A percentile compares a stretch with the other conserved stretches of the same genome.
These are phyloP conservation scores for Macrophomina tecta DNA, from an alignment of 2,329 filamentous ascomycete genomes.

Conservation along the genomic window DNA sequence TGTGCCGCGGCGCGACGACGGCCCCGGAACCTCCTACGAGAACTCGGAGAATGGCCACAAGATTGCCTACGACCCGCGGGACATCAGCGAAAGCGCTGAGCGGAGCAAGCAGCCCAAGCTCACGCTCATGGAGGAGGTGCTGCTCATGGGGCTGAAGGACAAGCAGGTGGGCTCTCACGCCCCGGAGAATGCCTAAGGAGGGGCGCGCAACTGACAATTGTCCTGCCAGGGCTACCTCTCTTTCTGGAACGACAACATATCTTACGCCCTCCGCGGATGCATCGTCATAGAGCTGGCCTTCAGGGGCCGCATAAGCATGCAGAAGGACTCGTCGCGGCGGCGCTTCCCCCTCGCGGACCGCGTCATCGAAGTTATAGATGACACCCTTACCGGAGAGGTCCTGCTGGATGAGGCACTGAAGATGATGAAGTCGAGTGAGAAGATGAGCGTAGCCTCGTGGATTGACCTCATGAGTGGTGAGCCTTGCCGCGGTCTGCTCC, in stretches of 20 bases:
- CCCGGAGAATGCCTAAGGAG: constrained; percentile 16
- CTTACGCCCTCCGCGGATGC: constrained; percentile 94
- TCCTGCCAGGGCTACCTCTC: constrained; percentile 83
- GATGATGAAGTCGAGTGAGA: constrained; percentile 99
- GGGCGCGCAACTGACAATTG: constrained; percentile 30
- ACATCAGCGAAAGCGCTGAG: constrained; percentile 96
- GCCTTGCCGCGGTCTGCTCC: constrained; percentile 35
- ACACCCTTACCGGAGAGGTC: constrained; percentile 94
- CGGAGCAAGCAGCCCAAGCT: constrained; percentile 97
- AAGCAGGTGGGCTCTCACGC: constrained; percentile 76
- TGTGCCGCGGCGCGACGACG: constrained; percentile 63
- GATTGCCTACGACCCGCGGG: constrained; percentile 95
- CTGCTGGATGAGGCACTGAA: constrained; percentile 96
- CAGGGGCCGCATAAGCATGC: constrained; percentile 95
- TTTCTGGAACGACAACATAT: constrained; percentile 99
- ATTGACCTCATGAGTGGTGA: constrained; percentile 98
- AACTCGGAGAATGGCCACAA: constrained; percentile 94
- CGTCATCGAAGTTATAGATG: constrained; percentile 95
- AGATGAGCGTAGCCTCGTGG: constrained; percentile 99
- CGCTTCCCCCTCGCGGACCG: constrained; percentile 92
- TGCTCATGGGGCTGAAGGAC: constrained; percentile 94
- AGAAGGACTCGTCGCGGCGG: constrained; percentile 90
- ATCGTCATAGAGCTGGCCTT: constrained; percentile 98
- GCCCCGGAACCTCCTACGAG: constrained; percentile 83
- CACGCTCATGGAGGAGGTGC: constrained; percentile 97